Evolutionary conservation across 2,329 filamentous ascomycete species (phyloP), one percentile per base, ranked within the genome.

Genomic region (Trichoderma breve): DNA sequence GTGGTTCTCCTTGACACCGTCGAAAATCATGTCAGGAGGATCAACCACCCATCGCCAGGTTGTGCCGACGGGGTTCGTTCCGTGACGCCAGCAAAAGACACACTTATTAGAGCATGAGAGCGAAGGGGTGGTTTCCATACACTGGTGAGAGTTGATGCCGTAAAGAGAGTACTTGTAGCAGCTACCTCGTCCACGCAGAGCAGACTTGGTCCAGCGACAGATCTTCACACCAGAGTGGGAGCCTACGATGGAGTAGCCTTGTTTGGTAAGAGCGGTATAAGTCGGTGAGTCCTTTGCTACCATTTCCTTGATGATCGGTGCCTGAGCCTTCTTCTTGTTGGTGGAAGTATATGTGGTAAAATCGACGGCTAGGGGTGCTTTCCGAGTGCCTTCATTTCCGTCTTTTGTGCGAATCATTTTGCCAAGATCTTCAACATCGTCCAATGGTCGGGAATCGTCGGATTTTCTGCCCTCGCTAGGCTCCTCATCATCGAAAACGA

Each of bases 161-260:
- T 99, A 99, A 81, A 99, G 97, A 0, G 93, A 97, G 82, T 90
- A 98, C 79, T 99, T 98, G 87, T 99, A 99, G 85, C 95, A 99
- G 28, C 93, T 97, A 5, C 95, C 96, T 53, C 95, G 91, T 14
- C 95, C 95, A 51, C 95, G 93, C 1, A 98, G 90, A 11, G 95
- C 95, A 1, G 95, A 98, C 83, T 99, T 99, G 11, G 96, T 98
- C 95, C 95, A 99, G 36, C 96, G 93, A 80, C 95, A 99, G 77
- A 98, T 97, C 82, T 98, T 98, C 75, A 98, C 95, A 34, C 95
- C 95, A 0, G 94, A 97, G 83, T 98, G 96, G 0, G 93, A 95
- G 68, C 96, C 96, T 47, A 99, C 92, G 72, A 98, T 98, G 1
- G 93, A 91, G 80, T 98, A 98, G 30, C 95, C 95, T 85, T 99